Percentiles rank a stretch among this genome's conserved stretches.
These are phyloP conservation scores for Talaromyces marneffei DNA, from an alignment of 2,329 filamentous ascomycete species.

Conservation along the genomic window DNA sequence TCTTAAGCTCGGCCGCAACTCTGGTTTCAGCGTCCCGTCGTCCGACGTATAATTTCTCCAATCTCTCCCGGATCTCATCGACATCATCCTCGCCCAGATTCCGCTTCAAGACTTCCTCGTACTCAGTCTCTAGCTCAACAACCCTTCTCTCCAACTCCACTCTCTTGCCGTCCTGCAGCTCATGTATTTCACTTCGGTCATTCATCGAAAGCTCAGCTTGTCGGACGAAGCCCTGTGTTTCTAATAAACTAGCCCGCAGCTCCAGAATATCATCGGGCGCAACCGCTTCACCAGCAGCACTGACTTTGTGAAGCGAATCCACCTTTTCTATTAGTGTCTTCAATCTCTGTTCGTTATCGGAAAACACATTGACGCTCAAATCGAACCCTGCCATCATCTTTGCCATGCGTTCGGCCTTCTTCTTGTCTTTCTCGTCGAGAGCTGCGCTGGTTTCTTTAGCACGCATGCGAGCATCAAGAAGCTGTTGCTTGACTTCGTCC, in stretches of 20 bases:
- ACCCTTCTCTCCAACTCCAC: constrained; percentile 73
- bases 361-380: constrained; percentile 85
- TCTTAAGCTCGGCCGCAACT: constrained; percentile 69
- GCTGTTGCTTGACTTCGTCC: constrained; percentile 92
- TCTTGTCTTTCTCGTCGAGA: constrained; percentile 94
- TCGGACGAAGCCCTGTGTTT: constrained; percentile 85
- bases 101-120: constrained; percentile 73
- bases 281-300: constrained; percentile 69
- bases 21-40: constrained; percentile 68
- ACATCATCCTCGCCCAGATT: constrained; percentile 74
- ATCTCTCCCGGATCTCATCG: constrained; percentile 73
- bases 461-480: constrained; percentile 92
- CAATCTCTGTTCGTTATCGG: constrained; percentile 82
- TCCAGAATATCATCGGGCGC: constrained; percentile 74
- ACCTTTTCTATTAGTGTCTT: constrained; percentile 77
- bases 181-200: constrained; percentile 59
- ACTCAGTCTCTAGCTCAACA: constrained; percentile 68
- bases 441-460: constrained; percentile 88
- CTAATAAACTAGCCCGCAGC: constrained; percentile 71
- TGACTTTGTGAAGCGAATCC: constrained; percentile 70
- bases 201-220: constrained; percentile 86
- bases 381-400: constrained; percentile 99
- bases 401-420: constrained; percentile 98
- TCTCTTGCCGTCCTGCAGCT: constrained; percentile 58
- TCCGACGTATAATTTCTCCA: constrained; percentile 70